phyloP scores from a whole-genome alignment of 2,329 filamentous ascomycete species.

The Parascedosporium putredinis region DNA sequence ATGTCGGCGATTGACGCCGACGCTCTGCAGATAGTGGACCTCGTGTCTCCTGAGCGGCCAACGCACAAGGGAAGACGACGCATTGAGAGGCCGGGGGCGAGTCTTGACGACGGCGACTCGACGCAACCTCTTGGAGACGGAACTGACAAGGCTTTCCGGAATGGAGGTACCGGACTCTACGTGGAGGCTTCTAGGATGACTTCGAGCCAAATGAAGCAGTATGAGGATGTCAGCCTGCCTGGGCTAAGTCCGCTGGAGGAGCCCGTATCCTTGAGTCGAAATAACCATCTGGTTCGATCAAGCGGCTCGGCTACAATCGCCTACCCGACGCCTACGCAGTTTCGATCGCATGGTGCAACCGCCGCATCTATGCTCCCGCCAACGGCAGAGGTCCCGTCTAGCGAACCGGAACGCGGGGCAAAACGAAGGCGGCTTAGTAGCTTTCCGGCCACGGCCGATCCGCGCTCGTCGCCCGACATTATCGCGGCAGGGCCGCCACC shows the following conservation, averaged over 20 bases:
- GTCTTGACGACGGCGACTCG: conserved; percentile 1
- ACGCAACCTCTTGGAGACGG: conserved; percentile 15
- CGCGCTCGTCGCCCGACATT: conserved; percentile 14
- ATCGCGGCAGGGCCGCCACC: conserved; percentile 9
- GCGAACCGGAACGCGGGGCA: neutral
- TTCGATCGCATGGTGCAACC: neutral
- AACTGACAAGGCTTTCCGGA: neutral
- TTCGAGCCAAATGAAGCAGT: conserved; percentile 26
- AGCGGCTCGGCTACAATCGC: conserved; percentile 23
- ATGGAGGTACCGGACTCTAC: neutral
- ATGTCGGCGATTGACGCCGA: too few species aligned
- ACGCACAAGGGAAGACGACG: neutral
- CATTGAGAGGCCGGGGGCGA: neutral
- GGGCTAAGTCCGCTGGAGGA: conserved; percentile 12
- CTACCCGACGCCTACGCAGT: conserved; percentile 23
- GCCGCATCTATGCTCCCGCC: neutral
- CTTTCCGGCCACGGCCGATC: neutral
- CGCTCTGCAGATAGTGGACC: neutral
- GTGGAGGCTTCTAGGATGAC: conserved; percentile 22
- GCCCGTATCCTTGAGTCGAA: conserved; percentile 11
- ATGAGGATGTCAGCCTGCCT: conserved; percentile 17
- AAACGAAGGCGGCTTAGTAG: neutral
- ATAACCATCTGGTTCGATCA: conserved; percentile 15
- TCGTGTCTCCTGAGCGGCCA: conserved; percentile 1
- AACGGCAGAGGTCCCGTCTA: neutral